These are phyloP conservation scores for Yarrowia sp. DNA, from an alignment of 805 yeast genomes.

Conservation along the genomic window DNA sequence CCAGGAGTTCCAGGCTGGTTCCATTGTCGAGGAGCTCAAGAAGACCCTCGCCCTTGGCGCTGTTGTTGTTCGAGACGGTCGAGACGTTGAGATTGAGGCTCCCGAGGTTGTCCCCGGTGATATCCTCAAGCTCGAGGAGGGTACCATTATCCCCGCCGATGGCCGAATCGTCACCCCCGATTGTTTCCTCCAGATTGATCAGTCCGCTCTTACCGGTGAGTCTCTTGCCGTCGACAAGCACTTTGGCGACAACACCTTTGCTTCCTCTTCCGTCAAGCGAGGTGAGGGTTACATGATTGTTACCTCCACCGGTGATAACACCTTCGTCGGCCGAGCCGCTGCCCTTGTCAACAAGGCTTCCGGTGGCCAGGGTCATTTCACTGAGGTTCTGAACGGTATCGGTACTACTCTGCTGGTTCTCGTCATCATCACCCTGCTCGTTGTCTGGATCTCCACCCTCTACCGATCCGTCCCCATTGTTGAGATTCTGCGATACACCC, in stretches of 20 bases:
- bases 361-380: conserved; percentile 92
- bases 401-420: conserved; percentile 88
- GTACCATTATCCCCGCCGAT: conserved; percentile 89
- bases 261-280: conserved; percentile 92
- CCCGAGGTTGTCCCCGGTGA: conserved; percentile 94
- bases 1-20: conserved; percentile 98
- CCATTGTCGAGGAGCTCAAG: conserved; percentile 94
- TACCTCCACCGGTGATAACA: conserved; percentile 92
- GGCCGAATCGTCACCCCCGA: conserved; percentile 86
- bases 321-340: conserved; percentile 97
- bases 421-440: conserved; percentile 80
- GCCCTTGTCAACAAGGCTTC: conserved; percentile 93
- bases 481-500: conserved; percentile 82
- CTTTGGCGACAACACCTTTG: conserved; percentile 81
- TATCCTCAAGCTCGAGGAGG: conserved; percentile 86
- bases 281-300: conserved; percentile 95
- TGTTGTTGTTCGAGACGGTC: conserved; percentile 78
- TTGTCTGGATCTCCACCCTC: conserved; percentile 93
- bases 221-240: conserved; percentile 92
- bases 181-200: conserved; percentile 86
- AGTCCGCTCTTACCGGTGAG: conserved; percentile 97
- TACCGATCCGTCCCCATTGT: conserved; percentile 88
- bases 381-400: conserved; percentile 96
- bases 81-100: conserved; percentile 69
- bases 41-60: conserved; percentile 93